Evolutionary conservation across 345 rosid genomes (phyloP), one percentile per base, ranked within the genome.

Genomic region (Pistacia vera): DNA sequence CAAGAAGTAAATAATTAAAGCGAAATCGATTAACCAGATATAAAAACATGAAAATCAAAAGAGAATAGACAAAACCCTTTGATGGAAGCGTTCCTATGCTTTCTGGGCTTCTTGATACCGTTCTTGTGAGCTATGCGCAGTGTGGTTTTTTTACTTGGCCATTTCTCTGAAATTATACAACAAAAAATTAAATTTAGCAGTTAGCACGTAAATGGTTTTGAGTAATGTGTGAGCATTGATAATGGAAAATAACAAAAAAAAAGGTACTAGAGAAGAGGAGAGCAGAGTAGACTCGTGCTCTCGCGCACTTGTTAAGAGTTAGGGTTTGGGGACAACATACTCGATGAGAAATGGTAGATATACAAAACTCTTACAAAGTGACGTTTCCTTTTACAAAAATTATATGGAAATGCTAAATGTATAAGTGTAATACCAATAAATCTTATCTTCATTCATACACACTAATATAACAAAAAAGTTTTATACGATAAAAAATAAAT

Each of bases 71-170:
- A 46, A 10, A 79, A 75, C 75, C 82, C 78, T 69, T 74, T 74
- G 55, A 76, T 80, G 14, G 79, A 79, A 63, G 82, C 64, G 35
- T 70, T 72, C 10, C 82, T 56, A 13, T 77, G 75, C 81, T 33
- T 73, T 59, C 56, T 77, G 44, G 81, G 77, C 48, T 76, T 80
- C 80, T 80, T 81, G 71, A 81, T 81, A 1, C 75, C 80, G 11
- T 77, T 81, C 68, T 49, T 77, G 75, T 77, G 80, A 28, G 81
- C 81, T 81, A 71, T 81, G 78, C 14, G 81, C 84, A 6, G 84
- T 77, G 71, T 81, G 84, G 20, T 77, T 81, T 78, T 81, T 77
- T 25, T 81, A 81, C 70, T 81, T 77, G 60, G 81, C 83, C 81
- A 81, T 77, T 64, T 67, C 18, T 72, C 80, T 63, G 51, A 61